These are phyloP conservation scores for Boletus edulis DNA, from an alignment of 768 basidiomycete species.

Conservation along the genomic window DNA sequence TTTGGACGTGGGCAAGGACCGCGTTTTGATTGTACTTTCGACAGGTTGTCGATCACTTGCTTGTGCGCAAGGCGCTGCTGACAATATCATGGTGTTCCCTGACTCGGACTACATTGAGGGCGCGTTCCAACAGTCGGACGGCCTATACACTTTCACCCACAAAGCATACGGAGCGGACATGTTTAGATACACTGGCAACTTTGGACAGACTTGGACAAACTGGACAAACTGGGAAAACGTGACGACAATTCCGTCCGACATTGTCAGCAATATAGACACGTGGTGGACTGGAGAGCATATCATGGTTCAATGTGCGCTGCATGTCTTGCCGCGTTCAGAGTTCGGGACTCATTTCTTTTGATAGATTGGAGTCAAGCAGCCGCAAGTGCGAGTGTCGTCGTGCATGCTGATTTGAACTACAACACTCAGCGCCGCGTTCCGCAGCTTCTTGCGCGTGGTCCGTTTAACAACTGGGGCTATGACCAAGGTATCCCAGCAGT, in stretches of 20 bases:
- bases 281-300: slow-evolving; percentile 87
- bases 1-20: not conserved
- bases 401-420: slow-evolving; percentile 76
- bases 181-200: slow-evolving; percentile 87
- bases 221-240: slow-evolving; percentile 80
- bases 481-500: slow-evolving; percentile 74
- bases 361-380: slow-evolving; percentile 77
- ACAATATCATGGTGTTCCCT: slow-evolving; percentile 88
- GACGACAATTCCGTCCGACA: slow-evolving; percentile 56
- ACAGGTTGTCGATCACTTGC: slow-evolving; percentile 69
- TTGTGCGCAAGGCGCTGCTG: slow-evolving; percentile 70
- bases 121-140: slow-evolving; percentile 56
- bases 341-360: slow-evolving; percentile 1
- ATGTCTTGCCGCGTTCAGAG: not conserved
- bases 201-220: slow-evolving; percentile 77
- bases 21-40: slow-evolving; percentile 3
- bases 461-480: slow-evolving; percentile 91
- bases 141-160: slow-evolving; percentile 76
- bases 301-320: slow-evolving; percentile 76
- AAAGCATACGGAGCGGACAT: slow-evolving; percentile 82
- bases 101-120: slow-evolving; percentile 69
- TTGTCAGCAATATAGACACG: slow-evolving; percentile 45
- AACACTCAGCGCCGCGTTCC: slow-evolving; percentile 70
- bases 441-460: slow-evolving; percentile 82
- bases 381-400: slow-evolving; percentile 57